Base-by-base conservation (phyloP, 2,329 filamentous ascomycete species). In the Xylaria sp. region DNA sequence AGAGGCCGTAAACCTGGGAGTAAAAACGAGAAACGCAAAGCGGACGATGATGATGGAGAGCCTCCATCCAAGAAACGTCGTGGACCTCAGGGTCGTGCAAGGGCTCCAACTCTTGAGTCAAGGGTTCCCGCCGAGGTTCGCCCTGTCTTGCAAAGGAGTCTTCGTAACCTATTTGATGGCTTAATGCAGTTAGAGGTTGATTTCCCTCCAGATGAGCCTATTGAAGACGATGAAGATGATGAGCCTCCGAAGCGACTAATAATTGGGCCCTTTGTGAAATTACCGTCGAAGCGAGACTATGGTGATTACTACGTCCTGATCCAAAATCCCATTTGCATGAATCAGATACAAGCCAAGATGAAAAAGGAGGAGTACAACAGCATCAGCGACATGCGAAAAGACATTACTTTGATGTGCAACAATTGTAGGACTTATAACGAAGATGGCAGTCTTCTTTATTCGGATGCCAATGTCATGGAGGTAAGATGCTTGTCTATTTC, bases 351-450 rank as follows among this genome's bases (percentile, higher is more conserved):
- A 75, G 92, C 90, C 75, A 94, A 92, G 82, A 97, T 99, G 80
- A 97, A 97, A 82, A 94, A 92, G 78, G 92, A 96, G 73, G 92
- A 97, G 74, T 99, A 99, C 77, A 87, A 87, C 70, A 90, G 86
- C 72, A 79, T 97, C 64, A 88, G 86, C 73, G 92, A 94, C 70
- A 87, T 99, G 83, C 86, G 88, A 58, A 87, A 86, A 69, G 96
- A 99, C 73, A 89, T 99, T 66, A 87, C 88, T 53, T 80, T 94
- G 66, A 86, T 99, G 78, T 95, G 94, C 76, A 88, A 85, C 74
- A 99, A 99, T 77, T 97, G 94, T 68, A 87, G 92, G 76, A 95
- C 91, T 2, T 99, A 96, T 82, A 99, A 99, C 73, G 96, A 99
- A 78, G 95, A 98, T 74, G 91, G 90, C 61, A 97, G 94, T 77